These are phyloP conservation scores for Nicotiana knightiana DNA, from an alignment of 257 asterid genomes.

Conservation along the genomic window DNA sequence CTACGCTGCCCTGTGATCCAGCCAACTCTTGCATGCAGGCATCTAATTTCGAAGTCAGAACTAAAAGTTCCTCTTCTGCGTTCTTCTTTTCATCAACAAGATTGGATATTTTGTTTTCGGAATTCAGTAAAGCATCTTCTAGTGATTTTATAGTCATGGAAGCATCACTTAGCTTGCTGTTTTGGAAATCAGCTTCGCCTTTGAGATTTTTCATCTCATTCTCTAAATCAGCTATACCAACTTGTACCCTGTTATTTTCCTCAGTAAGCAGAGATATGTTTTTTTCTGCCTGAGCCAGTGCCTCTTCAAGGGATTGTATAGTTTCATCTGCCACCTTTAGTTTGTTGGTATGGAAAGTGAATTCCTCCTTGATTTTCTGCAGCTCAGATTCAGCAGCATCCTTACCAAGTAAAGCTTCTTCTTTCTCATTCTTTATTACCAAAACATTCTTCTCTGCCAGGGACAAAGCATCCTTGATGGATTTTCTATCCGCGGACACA, in stretches of 20 bases:
- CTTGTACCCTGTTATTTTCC: slow-evolving; percentile 42
- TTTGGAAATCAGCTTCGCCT: slow-evolving; percentile 52
- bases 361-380: slow-evolving; percentile 44
- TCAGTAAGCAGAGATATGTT: slow-evolving; percentile 52
- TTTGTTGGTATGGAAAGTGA: slow-evolving; percentile 34
- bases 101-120: slow-evolving; percentile 47
- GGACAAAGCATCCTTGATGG: slow-evolving; percentile 52
- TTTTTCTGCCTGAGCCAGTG: slow-evolving; percentile 54
- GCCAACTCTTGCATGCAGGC: slow-evolving; percentile 70
- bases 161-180: slow-evolving; percentile 61
- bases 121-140: slow-evolving; percentile 44
- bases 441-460: slow-evolving; percentile 50
- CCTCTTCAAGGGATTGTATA: slow-evolving; percentile 73
- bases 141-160: slow-evolving; percentile 49
- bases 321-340: slow-evolving; percentile 56
- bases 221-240: slow-evolving; percentile 48
- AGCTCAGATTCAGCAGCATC: slow-evolving; percentile 49
- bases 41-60: slow-evolving; percentile 53
- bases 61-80: slow-evolving; percentile 52
- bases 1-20: slow-evolving; percentile 49
- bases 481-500: slow-evolving; percentile 38
- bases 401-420: slow-evolving; percentile 38
- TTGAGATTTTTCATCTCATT: slow-evolving; percentile 58
- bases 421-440: slow-evolving; percentile 48
- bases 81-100: slow-evolving; percentile 52